These are phyloP conservation scores for Backusella tarrabulga DNA, from an alignment of 192 early-diverging fungal species.

Conservation along the genomic window DNA sequence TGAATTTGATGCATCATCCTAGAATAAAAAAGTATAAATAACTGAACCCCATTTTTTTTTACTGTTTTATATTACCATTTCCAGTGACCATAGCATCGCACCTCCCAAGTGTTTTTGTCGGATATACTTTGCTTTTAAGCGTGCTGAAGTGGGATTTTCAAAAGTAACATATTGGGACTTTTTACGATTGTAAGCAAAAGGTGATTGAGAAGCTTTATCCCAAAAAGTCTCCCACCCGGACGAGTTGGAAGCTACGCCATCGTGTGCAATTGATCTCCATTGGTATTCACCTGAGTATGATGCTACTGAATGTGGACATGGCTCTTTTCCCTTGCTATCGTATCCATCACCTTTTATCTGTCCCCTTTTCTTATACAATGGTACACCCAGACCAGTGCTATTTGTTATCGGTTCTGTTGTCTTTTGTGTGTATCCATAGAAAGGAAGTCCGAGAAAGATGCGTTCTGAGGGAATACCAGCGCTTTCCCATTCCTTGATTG, in stretches of 20 bases:
- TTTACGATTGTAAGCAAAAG: conserved; percentile 62
- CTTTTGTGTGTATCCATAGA: conserved; percentile 37
- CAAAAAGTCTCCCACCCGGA: conserved; percentile 60
- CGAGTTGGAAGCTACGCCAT: conserved; percentile 1
- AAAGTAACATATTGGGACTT: conserved; percentile 66
- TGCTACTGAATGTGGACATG: conserved; percentile 16
- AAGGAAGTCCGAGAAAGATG: conserved; percentile 40
- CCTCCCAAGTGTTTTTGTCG: conserved; percentile 51
- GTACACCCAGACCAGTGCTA: background rate
- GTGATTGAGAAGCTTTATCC: conserved; percentile 67
- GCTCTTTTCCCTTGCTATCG: conserved; percentile 22
- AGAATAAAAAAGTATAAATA: background rate
- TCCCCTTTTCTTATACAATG: background rate
- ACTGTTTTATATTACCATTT: conserved; percentile 17
- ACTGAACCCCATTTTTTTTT: background rate
- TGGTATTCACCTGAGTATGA: conserved; percentile 32
- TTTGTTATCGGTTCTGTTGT: background rate
- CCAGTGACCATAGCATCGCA: conserved; percentile 60
- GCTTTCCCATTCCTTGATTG: conserved; percentile 12
- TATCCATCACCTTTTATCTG: conserved; percentile 37
- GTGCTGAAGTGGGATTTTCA: conserved; percentile 57
- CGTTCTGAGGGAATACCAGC: conserved; percentile 37
- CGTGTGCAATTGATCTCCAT: conserved; percentile 23
- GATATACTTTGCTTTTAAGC: conserved; percentile 57
- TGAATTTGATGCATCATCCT: background rate